Percentiles rank a stretch among this genome's conserved stretches.
Conservation (phyloP, 2,329 filamentous ascomycete genomes). For the Acrocalymma vagum region DNA sequence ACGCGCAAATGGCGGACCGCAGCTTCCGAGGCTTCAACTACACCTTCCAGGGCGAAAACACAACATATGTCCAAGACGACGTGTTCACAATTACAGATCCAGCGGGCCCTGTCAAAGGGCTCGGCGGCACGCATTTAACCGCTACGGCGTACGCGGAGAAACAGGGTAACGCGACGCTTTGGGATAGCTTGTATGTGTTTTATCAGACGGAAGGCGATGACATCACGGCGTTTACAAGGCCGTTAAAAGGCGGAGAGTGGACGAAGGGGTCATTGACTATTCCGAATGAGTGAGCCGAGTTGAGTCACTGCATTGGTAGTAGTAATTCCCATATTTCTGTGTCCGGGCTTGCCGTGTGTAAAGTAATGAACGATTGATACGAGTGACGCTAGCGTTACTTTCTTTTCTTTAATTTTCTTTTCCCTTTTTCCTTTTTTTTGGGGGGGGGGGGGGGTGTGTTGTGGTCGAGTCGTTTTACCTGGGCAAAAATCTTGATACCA, state of each 20-base stretch:
- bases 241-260: conserved; percentile 36
- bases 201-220: conserved; percentile 40
- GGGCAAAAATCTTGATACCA: no score
- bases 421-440: no score
- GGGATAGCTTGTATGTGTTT: conserved; percentile 43
- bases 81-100: conserved; percentile 43
- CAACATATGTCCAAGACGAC: conserved; percentile 34
- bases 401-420: no score
- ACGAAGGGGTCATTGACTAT: conserved; percentile 33
- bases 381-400: no score
- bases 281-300: conserved; percentile 26
- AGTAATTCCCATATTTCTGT: no score
- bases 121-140: conserved; percentile 52
- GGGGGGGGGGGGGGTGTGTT: no score
- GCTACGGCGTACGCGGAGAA: conserved; percentile 44
- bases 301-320: no score
- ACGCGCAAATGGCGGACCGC: conserved; percentile 48
- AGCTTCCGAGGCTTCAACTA: conserved; percentile 51
- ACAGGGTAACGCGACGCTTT: conserved; percentile 23
- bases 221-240: conserved; percentile 38
- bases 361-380: no score
- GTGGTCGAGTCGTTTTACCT: no score
- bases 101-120: conserved; percentile 34
- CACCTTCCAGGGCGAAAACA: conserved; percentile 49
- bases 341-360: no score